Percentiles rank a stretch among this genome's conserved stretches.
Evolutionary conservation across 2,329 filamentous ascomycete species (phyloP).

Genomic region (Drechslerella coelobrocha): DNA sequence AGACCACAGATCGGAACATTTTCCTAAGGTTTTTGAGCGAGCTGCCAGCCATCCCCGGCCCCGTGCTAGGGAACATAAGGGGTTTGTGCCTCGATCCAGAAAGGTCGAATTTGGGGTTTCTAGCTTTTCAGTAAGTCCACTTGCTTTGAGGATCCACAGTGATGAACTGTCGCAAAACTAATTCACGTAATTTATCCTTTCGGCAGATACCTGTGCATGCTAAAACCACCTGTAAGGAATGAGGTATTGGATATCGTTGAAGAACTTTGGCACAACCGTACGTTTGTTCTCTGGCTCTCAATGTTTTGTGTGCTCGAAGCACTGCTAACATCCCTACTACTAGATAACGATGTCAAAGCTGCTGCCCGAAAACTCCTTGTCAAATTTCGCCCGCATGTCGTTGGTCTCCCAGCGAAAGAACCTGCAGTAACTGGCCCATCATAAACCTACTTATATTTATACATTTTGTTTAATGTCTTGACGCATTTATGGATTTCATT

Average conservation of each 20-base stretch:
- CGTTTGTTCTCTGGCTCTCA: conserved; percentile 56
- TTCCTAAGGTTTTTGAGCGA: conserved; percentile 91
- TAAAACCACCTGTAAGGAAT: conserved; percentile 70
- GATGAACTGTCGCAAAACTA: no score
- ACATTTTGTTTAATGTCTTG: neutral
- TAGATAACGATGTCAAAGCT: conserved; percentile 48
- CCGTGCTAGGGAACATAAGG: conserved; percentile 76
- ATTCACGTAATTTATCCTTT: conserved; percentile 3
- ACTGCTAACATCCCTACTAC: conserved; percentile 9
- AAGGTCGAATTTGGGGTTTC: conserved; percentile 69
- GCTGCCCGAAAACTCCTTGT: conserved; percentile 42
- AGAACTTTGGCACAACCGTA: conserved; percentile 72
- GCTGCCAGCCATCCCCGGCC: conserved; percentile 77
- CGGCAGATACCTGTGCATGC: conserved; percentile 65
- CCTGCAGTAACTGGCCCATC: conserved; percentile 7
- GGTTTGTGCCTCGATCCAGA: conserved; percentile 71
- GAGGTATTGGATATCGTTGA: conserved; percentile 71
- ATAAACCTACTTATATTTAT: neutral
- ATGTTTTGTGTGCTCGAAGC: neutral
- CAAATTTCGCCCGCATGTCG: conserved; percentile 43
- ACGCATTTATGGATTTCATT: neutral
- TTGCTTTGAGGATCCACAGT: neutral
- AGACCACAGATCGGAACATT: conserved; percentile 80
- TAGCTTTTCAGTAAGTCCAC: conserved; percentile 67
- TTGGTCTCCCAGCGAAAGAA: conserved; percentile 40